Evolutionary conservation across 75 land plant genomes (phyloP).

Genomic region (Selaginella tamariscina): DNA sequence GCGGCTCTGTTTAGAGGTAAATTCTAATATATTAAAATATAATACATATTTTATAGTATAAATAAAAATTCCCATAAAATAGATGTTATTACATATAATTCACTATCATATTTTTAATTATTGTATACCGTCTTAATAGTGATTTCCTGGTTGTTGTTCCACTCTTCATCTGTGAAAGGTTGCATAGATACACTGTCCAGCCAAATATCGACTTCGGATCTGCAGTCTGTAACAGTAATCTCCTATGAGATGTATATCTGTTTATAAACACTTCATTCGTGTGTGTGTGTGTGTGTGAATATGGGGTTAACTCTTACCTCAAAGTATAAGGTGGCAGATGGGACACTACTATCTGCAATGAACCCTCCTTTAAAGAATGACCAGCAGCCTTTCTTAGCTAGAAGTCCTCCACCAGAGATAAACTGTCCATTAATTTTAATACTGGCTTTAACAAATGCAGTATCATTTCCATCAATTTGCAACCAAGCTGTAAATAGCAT

Average conservation of each 20-base stretch:
- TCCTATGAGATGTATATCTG: neutral
- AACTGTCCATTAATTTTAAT: slow-evolving; percentile 22
- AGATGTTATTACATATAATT: neutral
- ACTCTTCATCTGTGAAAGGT: slow-evolving; percentile 52
- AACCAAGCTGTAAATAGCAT: slow-evolving; percentile 41
- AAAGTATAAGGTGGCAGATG: slow-evolving; percentile 28
- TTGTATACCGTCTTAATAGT: slow-evolving; percentile 30
- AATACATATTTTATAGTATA: too few species aligned
- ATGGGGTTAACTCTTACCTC: slow-evolving; percentile 35
- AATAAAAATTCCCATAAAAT: neutral
- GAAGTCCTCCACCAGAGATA: slow-evolving; percentile 38
- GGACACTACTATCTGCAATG: slow-evolving; percentile 24
- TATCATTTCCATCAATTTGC: slow-evolving; percentile 33
- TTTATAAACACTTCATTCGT: too few species aligned
- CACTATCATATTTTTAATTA: neutral
- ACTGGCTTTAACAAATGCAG: slow-evolving; percentile 41
- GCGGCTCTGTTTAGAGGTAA: slow-evolving; percentile 39
- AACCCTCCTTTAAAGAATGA: slow-evolving; percentile 85
- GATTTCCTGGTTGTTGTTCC: slow-evolving; percentile 42
- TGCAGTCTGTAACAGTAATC: slow-evolving; percentile 2
- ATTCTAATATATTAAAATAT: too few species aligned
- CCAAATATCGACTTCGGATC: slow-evolving; percentile 18
- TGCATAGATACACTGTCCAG: slow-evolving; percentile 49
- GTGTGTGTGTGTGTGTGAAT: too few species aligned
- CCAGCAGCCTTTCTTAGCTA: slow-evolving; percentile 59